Conservation (phyloP, 2,329 filamentous ascomycete genomes). For the Stagonosporopsis tanaceti region DNA sequence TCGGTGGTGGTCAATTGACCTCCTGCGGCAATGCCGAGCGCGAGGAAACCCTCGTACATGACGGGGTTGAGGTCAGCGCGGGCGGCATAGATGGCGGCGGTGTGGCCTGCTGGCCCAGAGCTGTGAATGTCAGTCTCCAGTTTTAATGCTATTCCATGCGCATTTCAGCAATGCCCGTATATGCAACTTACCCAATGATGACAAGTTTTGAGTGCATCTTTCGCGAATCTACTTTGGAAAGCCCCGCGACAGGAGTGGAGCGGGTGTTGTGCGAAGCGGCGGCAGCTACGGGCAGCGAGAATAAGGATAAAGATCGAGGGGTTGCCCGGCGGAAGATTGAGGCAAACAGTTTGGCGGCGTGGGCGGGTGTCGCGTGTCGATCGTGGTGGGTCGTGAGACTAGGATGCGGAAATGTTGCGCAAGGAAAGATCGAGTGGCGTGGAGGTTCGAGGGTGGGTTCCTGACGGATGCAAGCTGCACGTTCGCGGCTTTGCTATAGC, state of each 20-base stretch:
- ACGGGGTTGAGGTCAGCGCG: slow-evolving; percentile 94
- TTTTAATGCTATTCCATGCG: slow-evolving; percentile 11
- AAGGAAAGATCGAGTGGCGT: slow-evolving; percentile 11
- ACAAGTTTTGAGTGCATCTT: slow-evolving; percentile 95
- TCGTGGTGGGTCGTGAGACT: slow-evolving; percentile 25
- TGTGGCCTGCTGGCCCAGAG: slow-evolving; percentile 97
- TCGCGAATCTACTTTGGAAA: slow-evolving; percentile 52
- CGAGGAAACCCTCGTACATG: slow-evolving; percentile 97
- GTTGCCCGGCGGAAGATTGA: slow-evolving; percentile 75
- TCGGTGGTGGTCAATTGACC: slow-evolving; percentile 98
- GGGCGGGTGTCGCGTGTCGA: slow-evolving; percentile 36
- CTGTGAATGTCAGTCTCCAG: slow-evolving; percentile 57
- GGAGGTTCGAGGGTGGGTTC: background rate
- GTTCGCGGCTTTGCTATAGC: slow-evolving; percentile 30
- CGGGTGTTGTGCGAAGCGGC: slow-evolving; percentile 74
- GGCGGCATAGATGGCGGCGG: slow-evolving; percentile 93
- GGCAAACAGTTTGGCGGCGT: slow-evolving; percentile 89
- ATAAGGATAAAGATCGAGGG: slow-evolving; percentile 73
- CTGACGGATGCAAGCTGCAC: slow-evolving; percentile 1
- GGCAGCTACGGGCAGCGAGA: slow-evolving; percentile 75
- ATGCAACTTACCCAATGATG: slow-evolving; percentile 57
- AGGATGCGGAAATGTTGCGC: slow-evolving; percentile 24
- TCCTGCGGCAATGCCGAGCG: slow-evolving; percentile 93
- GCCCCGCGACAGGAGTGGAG: slow-evolving; percentile 51
- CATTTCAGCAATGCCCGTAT: slow-evolving; percentile 52